Conservation (phyloP, 345 rosid species). For the Mercurialis annua region DNA sequence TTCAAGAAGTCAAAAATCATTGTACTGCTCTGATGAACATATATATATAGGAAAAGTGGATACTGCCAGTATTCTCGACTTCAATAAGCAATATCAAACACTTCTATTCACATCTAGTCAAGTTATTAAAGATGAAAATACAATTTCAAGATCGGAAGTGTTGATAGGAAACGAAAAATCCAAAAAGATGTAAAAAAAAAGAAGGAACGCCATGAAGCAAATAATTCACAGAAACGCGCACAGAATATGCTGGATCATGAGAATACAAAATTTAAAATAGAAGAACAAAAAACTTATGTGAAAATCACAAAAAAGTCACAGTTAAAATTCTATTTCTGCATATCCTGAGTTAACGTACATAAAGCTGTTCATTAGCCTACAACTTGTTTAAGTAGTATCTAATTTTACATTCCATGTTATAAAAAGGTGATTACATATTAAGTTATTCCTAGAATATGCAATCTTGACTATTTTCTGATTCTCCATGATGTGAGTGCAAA, state of each 20-base stretch:
- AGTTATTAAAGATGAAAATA: not conserved
- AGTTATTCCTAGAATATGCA: not conserved
- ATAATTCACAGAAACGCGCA: not conserved
- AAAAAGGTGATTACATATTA: constrained; percentile 1
- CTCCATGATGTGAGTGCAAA: not conserved
- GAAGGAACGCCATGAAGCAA: not conserved
- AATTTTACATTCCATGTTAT: constrained; percentile 5
- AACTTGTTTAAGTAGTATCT: not conserved
- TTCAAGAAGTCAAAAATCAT: not conserved
- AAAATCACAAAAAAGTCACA: not conserved
- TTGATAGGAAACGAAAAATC: not conserved
- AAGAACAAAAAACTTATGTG: not conserved
- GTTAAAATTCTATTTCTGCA: not conserved
- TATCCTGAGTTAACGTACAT: not conserved
- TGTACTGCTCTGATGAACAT: not conserved
- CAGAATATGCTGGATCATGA: not conserved
- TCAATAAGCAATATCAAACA: not conserved
- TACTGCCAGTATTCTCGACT: constrained; percentile 1
- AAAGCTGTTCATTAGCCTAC: not conserved
- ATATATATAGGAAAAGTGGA: not conserved
- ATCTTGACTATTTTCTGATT: constrained; percentile 1
- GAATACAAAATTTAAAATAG: not conserved
- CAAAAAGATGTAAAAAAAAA: not conserved
- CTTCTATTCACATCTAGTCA: not conserved
- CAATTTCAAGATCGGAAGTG: not conserved